Evolutionary conservation across 2,329 filamentous ascomycete species (phyloP).

Genomic region (Arthrobotrys musiformis): DNA sequence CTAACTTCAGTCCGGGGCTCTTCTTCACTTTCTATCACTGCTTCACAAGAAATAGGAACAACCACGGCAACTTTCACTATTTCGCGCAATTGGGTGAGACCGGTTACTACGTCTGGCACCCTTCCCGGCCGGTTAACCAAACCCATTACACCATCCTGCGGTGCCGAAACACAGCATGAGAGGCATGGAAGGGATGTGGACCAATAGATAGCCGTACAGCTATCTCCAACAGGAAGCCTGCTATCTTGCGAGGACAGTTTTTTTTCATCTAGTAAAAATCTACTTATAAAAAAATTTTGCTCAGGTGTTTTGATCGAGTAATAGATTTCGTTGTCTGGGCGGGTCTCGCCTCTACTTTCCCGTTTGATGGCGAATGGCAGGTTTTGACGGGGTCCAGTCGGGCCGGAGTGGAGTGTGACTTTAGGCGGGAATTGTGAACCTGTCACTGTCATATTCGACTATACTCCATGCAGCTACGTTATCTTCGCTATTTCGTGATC

Average conservation of each 20-base stretch:
- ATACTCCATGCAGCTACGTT: no score
- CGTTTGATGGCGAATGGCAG: not conserved
- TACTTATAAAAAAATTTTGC: constrained; percentile 8
- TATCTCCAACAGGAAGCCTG: constrained; percentile 32
- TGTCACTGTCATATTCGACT: no score
- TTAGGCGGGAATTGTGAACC: not conserved
- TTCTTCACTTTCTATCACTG: no score
- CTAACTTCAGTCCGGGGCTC: not conserved
- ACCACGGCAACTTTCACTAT: no score
- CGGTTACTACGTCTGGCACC: no score
- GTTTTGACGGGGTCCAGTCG: constrained; percentile 1
- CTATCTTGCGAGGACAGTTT: constrained; percentile 13
- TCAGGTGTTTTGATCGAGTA: constrained; percentile 42
- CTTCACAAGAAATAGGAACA: not conserved
- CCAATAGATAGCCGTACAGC: constrained; percentile 35
- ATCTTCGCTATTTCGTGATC: not conserved
- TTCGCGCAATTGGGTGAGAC: no score
- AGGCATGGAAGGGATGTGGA: not conserved
- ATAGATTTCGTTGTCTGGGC: constrained; percentile 19
- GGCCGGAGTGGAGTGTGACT: not conserved
- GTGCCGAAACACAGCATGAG: not conserved
- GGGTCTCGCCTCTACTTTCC: constrained; percentile 35
- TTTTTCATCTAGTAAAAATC: not conserved
- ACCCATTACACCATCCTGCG: constrained; percentile 24
- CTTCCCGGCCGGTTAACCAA: no score